Base-by-base conservation (phyloP, 768 basidiomycete species). In the Punctularia strigosozonata region DNA sequence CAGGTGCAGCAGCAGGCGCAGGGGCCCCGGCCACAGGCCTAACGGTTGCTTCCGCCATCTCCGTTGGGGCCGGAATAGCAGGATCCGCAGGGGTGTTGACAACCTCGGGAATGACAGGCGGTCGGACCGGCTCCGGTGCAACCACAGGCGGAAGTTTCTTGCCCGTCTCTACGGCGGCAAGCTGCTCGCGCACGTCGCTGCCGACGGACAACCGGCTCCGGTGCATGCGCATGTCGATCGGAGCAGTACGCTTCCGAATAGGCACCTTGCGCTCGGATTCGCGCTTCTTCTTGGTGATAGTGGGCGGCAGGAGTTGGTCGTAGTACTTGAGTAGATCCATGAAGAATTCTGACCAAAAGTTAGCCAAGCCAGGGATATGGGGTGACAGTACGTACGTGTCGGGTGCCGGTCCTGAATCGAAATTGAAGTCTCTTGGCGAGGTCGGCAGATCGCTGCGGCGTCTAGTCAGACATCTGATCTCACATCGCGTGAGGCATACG, bases 371-470 rank as follows among this genome's bases (percentile, higher is more conserved):
- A 22, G 6, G 21, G 24, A 20, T 23, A 17, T 18, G 36, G 20
- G 6, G 6, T 2, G 34, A 15, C 8, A 13, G 28, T 19, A 63
- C 75, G 47, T 56, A 82, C 86, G 60, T 13, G 81, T 71, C 37
- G 88, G 77, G 62, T 94, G 81, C 28, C 89, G 83, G 54, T 91
- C 91, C 56, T 94, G 88, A 44, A 98, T 80, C 3, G 91, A 88
- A 19, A 91, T 54, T 40, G 88, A 75, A 4, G 77, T 80, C 54
- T 97, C 91, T 28, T n/a, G n/a, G n/a, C n/a, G n/a, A n/a, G n/a
- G n/a, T n/a, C n/a, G n/a, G n/a, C n/a, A n/a, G n/a, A n/a, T n/a
- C n/a, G n/a, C n/a, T n/a, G n/a, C n/a, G n/a, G n/a, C n/a, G n/a
- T n/a, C n/a, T n/a, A n/a, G n/a, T n/a, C n/a, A n/a, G n/a, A n/a